Evolutionary conservation across 805 yeast species (phyloP).

Genomic region (Clavispora asparagi): DNA sequence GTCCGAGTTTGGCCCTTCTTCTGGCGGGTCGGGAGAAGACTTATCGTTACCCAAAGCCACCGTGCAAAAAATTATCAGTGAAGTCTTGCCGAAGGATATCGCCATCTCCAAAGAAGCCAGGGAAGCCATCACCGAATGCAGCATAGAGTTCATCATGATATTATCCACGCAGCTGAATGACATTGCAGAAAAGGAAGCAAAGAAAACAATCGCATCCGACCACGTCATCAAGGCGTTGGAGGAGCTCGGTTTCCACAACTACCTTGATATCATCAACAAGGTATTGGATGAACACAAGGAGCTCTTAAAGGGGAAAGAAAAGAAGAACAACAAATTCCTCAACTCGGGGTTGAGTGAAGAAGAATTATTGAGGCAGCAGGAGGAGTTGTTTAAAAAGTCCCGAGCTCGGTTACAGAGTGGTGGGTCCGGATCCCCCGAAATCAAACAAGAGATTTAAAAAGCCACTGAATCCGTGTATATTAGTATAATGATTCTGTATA

Average conservation of each 20-base stretch:
- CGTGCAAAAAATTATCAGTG: slow-evolving; percentile 89
- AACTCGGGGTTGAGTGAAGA: slow-evolving; percentile 90
- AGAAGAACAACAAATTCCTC: slow-evolving; percentile 87
- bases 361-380: slow-evolving; percentile 87
- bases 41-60: slow-evolving; percentile 64
- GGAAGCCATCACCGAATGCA: slow-evolving; percentile 92
- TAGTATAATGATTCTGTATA: slow-evolving; percentile 2
- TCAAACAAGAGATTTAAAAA: slow-evolving; percentile 9
- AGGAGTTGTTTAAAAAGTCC: slow-evolving; percentile 79
- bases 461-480: slow-evolving; percentile 7
- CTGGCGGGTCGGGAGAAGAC: slow-evolving; percentile 28
- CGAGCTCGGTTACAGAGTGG: slow-evolving; percentile 54
- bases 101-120: slow-evolving; percentile 90
- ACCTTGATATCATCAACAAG: slow-evolving; percentile 74
- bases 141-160: slow-evolving; percentile 94
- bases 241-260: slow-evolving; percentile 82
- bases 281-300: slow-evolving; percentile 85
- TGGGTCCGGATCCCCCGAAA: slow-evolving; percentile 12
- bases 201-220: slow-evolving; percentile 94
- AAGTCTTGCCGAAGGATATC: slow-evolving; percentile 82
- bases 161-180: slow-evolving; percentile 90
- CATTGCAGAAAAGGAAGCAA: slow-evolving; percentile 92
- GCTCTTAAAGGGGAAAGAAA: slow-evolving; percentile 79
- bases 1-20: slow-evolving; percentile 36
- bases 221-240: slow-evolving; percentile 87